Conservation (phyloP, 208 protist species). For the Trypanosoma conorhini region DNA sequence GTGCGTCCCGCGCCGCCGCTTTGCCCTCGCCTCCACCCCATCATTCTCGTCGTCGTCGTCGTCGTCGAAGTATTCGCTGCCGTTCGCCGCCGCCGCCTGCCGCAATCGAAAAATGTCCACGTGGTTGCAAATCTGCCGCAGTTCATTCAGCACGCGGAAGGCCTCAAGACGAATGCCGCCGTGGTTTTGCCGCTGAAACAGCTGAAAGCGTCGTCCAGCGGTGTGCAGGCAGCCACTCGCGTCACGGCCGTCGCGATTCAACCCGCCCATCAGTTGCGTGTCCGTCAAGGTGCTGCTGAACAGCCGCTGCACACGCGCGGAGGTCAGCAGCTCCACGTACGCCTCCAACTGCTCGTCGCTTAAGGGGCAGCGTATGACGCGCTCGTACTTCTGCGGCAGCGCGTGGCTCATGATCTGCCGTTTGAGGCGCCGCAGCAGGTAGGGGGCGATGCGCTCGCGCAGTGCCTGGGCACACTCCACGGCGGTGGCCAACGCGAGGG, state of each 20-base stretch:
- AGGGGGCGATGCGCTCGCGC: constrained; percentile 94
- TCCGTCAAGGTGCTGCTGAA: constrained; percentile 40
- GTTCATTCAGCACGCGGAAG: constrained; percentile 65
- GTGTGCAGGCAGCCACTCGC: constrained; percentile 58
- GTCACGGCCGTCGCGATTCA: constrained; percentile 66
- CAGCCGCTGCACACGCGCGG: constrained; percentile 60
- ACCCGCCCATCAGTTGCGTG: constrained; percentile 30
- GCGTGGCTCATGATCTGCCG: constrained; percentile 80
- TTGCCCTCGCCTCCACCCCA: constrained; percentile 7
- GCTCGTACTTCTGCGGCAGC: constrained; percentile 96
- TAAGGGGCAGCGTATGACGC: constrained; percentile 96
- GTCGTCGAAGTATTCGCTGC: constrained; percentile 11
- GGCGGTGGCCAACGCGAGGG: constrained; percentile 90
- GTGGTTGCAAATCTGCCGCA: constrained; percentile 87
- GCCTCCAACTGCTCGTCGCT: constrained; percentile 89
- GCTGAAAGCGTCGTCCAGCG: constrained; percentile 48
- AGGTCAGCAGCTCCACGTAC: constrained; percentile 92
- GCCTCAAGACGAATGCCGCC: constrained; percentile 53
- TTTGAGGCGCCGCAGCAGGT: constrained; percentile 97
- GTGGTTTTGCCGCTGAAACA: constrained; percentile 33
- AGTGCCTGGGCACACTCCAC: constrained; percentile 95
- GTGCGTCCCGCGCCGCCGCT: background rate
- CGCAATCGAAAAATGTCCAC: constrained; percentile 67
- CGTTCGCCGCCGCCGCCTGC: constrained; percentile 35
- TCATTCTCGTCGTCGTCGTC: constrained; percentile 14